Percentiles rank a stretch among this genome's conserved stretches.
These are phyloP conservation scores for Diplotaxis tenuifolia DNA, from an alignment of 345 rosid genomes.

Conservation along the genomic window DNA sequence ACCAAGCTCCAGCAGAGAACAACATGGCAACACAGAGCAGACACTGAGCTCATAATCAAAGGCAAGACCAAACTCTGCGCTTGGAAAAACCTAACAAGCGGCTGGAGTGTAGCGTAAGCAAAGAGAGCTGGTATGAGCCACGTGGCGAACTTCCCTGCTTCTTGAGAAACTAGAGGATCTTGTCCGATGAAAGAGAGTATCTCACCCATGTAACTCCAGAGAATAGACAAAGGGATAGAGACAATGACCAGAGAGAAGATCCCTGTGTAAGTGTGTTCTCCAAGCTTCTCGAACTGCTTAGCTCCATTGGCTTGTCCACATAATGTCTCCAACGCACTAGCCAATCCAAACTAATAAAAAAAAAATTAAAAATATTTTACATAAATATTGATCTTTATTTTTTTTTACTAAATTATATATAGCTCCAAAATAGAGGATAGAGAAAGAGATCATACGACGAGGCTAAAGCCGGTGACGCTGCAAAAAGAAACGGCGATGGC, in stretches of 20 bases:
- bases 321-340: constrained; percentile 75
- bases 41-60: constrained; percentile 51
- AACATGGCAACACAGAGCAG: constrained; percentile 45
- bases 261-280: constrained; percentile 58
- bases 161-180: constrained; percentile 56
- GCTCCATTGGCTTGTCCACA: constrained; percentile 88
- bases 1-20: constrained; percentile 58
- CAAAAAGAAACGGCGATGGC: constrained; percentile 71
- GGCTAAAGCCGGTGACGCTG: constrained; percentile 70
- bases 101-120: constrained; percentile 57
- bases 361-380: neutral
- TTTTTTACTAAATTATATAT: neutral
- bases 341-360: constrained; percentile 60
- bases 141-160: constrained; percentile 51
- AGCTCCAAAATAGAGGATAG: neutral
- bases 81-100: constrained; percentile 56
- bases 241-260: constrained; percentile 44
- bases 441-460: constrained; percentile 49
- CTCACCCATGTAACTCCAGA: constrained; percentile 57
- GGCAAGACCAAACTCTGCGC: constrained; percentile 56
- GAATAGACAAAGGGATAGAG: constrained; percentile 50
- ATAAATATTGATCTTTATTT: neutral
- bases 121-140: constrained; percentile 64
- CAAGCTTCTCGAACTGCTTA: constrained; percentile 52
- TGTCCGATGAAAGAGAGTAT: constrained; percentile 52